Percentiles rank a stretch among this genome's conserved stretches.
Conservation (phyloP, 352 stramenopile genomes). For the Phytophthora cajani region DNA sequence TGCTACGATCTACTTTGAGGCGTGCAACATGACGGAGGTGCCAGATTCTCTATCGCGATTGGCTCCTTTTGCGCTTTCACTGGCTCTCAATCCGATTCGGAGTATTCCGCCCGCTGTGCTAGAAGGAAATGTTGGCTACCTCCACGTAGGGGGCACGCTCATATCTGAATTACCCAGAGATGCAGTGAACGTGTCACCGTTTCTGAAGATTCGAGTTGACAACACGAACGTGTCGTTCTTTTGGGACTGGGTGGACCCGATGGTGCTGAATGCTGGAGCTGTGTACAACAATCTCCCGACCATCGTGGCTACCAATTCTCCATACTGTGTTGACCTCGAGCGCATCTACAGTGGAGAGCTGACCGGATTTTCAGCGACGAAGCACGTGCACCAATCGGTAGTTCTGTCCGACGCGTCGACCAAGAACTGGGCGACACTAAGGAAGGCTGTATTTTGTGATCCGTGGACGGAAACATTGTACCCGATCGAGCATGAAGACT, state of each 20-base stretch:
- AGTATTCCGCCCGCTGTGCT: constrained; percentile 8
- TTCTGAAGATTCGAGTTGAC: constrained; percentile 13
- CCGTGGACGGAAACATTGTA: constrained; percentile 8
- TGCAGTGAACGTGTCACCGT: constrained; percentile 11
- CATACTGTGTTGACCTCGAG: constrained; percentile 16
- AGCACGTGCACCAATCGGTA: background rate
- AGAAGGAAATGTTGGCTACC: background rate
- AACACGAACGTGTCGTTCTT: constrained; percentile 31
- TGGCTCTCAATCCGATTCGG: constrained; percentile 26
- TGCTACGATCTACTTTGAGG: constrained; percentile 18
- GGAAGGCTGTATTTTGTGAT: constrained; percentile 4
- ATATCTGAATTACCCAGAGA: constrained; percentile 21
- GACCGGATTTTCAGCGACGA: background rate
- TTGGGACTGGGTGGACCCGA: constrained; percentile 29
- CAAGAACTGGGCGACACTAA: constrained; percentile 1
- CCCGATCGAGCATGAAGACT: constrained; percentile 12
- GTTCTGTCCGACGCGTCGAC: background rate
- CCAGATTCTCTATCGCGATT: constrained; percentile 12
- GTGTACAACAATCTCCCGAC: background rate
- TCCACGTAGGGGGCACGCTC: constrained; percentile 22
- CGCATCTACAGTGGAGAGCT: constrained; percentile 4
- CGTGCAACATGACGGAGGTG: constrained; percentile 10
- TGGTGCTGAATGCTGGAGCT: constrained; percentile 6
- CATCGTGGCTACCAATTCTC: constrained; percentile 13
- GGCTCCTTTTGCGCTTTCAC: constrained; percentile 8